Base-by-base conservation (phyloP, 1,284 basidiomycete species). In the Schizopora paradoxa region DNA sequence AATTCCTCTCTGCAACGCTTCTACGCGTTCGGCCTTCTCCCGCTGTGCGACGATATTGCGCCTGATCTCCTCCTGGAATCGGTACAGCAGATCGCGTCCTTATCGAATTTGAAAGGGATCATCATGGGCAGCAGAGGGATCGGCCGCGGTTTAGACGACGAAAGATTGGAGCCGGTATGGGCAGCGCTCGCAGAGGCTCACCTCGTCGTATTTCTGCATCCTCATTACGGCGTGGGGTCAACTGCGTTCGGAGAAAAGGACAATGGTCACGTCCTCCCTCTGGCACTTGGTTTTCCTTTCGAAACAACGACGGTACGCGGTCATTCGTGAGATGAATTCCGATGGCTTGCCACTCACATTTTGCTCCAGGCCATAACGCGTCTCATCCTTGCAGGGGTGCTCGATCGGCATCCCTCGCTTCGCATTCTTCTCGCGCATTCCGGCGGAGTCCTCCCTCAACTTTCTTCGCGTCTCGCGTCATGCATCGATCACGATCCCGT, bases 241-340 rank as follows among this genome's bases (percentile, higher is more conserved):
- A 72, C 69, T 46, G 76, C 75, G 8, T 91, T 83, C 73, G 90
- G 88, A 1, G 71, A 77, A 43, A 76, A 70, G 50, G 76, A 82
- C 43, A 90, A 92, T 55, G 90, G 90, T 0, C 89, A 92, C 53
- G 90, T 91, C 25, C 73, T 92, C 18, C 85, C 88, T 1, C 74
- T 92, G 39, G 87, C 89, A 0, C 70, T 92, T 10, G 89, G 90
- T 1, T 91, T 92, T 64, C 90, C 90, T 1, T 86, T 92, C 56
- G 90, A 92, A 64, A 92, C 89, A 14, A 90, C 90, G 1, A 81
- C 80, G 23, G 88, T 89, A 56, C 62, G 43, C 22, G 81, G 64
- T n/a, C 35, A 19, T 31, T 36, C 22, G 16, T 37, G 21, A 42
- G 35, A 19, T 33, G 37, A 14, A 27, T 25, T 26, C 23, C 54